Percentiles rank a stretch among this genome's conserved stretches.
phyloP scores from a whole-genome alignment of 352 stramenopile genomes.

The Sclerospora graminicola region DNA sequence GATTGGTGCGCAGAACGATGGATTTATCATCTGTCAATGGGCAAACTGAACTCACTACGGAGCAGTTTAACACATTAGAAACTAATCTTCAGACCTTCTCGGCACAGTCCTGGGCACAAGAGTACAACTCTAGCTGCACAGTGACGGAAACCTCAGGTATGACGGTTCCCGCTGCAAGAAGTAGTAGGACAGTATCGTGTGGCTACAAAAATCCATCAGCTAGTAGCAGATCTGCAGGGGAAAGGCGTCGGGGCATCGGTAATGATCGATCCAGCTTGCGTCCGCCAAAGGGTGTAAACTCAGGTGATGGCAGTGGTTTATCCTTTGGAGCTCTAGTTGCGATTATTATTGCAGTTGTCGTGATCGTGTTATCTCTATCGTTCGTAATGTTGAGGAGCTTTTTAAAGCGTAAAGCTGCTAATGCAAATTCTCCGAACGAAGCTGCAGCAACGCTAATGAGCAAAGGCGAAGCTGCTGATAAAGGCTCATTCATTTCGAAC shows the following conservation, averaged over 20 bases:
- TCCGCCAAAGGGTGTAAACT: not conserved
- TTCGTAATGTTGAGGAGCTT: slow-evolving; percentile 31
- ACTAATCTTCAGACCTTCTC: slow-evolving; percentile 1
- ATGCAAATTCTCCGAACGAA: slow-evolving; percentile 16
- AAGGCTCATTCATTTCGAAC: slow-evolving; percentile 55
- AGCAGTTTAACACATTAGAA: slow-evolving; percentile 1
- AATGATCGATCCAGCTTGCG: not conserved
- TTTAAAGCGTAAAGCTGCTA: slow-evolving; percentile 16
- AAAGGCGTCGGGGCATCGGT: not conserved
- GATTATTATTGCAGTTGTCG: slow-evolving; percentile 33
- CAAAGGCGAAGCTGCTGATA: slow-evolving; percentile 33
- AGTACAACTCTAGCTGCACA: not conserved
- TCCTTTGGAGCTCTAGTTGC: slow-evolving; percentile 36
- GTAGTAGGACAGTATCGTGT: slow-evolving; percentile 1
- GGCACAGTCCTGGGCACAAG: slow-evolving; percentile 3
- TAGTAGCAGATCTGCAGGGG: not conserved
- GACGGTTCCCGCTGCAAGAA: not conserved
- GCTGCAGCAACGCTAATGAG: slow-evolving; percentile 33
- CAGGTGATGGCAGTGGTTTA: slow-evolving; percentile 7
- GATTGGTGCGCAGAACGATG: not conserved
- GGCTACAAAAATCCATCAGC: not conserved
- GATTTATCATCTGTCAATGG: slow-evolving; percentile 4
- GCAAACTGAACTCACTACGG: not conserved
- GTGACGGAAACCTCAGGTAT: not conserved
- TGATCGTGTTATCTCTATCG: slow-evolving; percentile 27